These are phyloP conservation scores for Tubosaeta sp. DNA, from an alignment of 768 basidiomycete species.

Conservation along the genomic window DNA sequence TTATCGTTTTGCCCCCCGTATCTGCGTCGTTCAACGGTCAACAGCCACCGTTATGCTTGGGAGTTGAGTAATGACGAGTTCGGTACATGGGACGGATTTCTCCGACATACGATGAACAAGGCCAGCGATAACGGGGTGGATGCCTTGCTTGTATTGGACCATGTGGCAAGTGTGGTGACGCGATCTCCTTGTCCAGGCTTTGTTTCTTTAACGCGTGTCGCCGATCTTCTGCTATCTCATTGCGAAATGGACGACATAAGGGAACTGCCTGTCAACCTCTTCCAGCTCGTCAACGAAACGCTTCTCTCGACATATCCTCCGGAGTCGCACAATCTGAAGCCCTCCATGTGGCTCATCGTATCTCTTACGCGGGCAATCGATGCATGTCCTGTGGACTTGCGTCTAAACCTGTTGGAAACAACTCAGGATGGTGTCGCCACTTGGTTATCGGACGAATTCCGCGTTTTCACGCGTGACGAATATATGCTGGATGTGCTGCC, in stretches of 20 bases:
- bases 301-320: conserved; percentile 66
- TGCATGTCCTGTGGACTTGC: conserved; percentile 46
- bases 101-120: conserved; percentile 47
- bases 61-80: conserved; percentile 52
- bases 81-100: conserved; percentile 55
- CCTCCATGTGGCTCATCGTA: conserved; percentile 59
- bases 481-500: conserved; percentile 58
- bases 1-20: conserved; percentile 11
- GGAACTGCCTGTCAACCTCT: conserved; percentile 48
- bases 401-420: conserved; percentile 41
- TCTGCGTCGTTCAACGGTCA: conserved; percentile 3
- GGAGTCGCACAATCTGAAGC: conserved; percentile 46
- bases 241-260: conserved; percentile 48
- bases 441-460: conserved; percentile 63
- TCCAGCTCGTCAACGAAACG: conserved; percentile 59
- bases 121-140: conserved; percentile 62
- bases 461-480: conserved; percentile 48
- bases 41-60: conserved; percentile 45
- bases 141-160: conserved; percentile 48
- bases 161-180: conserved; percentile 47
- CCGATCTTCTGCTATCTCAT: conserved; percentile 57
- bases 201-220: conserved; percentile 47
- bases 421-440: conserved; percentile 51
- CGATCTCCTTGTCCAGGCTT: conserved; percentile 37
- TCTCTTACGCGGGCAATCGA: conserved; percentile 54